These are phyloP conservation scores for Erodium texanum DNA, from an alignment of 441 rosid genomes.

Conservation along the genomic window DNA sequence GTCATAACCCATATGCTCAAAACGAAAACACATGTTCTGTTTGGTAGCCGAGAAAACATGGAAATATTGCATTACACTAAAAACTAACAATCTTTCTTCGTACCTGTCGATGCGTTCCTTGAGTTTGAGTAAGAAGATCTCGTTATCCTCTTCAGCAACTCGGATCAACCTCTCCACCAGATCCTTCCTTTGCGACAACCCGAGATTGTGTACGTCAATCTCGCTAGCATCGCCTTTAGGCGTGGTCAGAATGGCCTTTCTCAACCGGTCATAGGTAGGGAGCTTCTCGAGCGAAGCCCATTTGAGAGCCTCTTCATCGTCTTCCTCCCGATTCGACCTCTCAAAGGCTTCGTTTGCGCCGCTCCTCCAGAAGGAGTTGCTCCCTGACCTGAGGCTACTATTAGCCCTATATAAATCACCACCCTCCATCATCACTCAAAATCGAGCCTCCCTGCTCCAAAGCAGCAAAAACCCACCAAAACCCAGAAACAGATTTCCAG, in stretches of 20 bases:
- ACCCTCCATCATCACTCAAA: conserved; percentile 22
- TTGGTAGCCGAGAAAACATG: too few relatives aligned
- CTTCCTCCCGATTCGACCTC: conserved; percentile 35
- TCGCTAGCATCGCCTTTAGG: conserved; percentile 28
- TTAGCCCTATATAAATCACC: conserved; percentile 21
- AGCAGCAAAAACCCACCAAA: too few relatives aligned
- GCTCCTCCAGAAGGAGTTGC: conserved; percentile 33
- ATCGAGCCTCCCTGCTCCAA: too few relatives aligned
- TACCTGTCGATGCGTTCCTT: conserved; percentile 56
- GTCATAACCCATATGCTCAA: too few relatives aligned
- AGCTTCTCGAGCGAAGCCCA: conserved; percentile 70
- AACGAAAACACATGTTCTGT: too few relatives aligned
- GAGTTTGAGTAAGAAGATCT: conserved; percentile 53
- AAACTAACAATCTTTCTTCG: too few relatives aligned
- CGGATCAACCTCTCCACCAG: conserved; percentile 47
- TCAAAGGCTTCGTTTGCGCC: conserved; percentile 18
- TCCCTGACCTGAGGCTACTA: conserved; percentile 22
- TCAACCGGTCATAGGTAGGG: conserved; percentile 50
- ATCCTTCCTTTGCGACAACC: conserved; percentile 36
- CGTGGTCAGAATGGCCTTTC: conserved; percentile 43
- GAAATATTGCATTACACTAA: too few relatives aligned
- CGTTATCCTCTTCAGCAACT: conserved; percentile 51
- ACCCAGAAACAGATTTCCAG: too few relatives aligned
- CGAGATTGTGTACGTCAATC: conserved; percentile 40
- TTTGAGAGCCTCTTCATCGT: conserved; percentile 59